phyloP scores from a whole-genome alignment of 2,329 filamentous ascomycete species.

The Lachnellula hyalina region DNA sequence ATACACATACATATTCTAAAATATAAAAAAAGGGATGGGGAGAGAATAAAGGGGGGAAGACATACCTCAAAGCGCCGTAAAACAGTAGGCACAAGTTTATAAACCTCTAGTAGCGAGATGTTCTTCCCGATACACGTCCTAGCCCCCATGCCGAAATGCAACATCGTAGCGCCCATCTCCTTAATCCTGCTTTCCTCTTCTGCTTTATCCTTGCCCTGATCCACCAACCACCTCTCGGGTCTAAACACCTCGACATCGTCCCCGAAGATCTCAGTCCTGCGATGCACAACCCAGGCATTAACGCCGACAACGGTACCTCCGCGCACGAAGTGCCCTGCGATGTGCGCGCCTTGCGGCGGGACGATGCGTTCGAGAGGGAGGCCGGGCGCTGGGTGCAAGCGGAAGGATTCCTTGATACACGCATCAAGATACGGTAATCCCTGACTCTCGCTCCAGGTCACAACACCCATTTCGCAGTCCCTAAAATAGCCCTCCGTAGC shows the following conservation, averaged over 20 bases:
- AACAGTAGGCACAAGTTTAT: constrained; percentile 56
- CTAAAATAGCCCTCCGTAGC: constrained; percentile 46
- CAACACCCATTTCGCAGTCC: constrained; percentile 51
- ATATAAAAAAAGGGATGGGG: neutral
- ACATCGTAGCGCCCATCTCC: constrained; percentile 65
- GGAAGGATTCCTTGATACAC: constrained; percentile 72
- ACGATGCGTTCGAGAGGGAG: constrained; percentile 70
- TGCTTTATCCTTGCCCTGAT: constrained; percentile 33
- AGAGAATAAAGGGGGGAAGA: neutral
- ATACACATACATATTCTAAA: too few species aligned
- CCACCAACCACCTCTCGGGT: constrained; percentile 61
- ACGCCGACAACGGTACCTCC: constrained; percentile 71
- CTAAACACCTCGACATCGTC: constrained; percentile 58
- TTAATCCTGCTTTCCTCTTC: constrained; percentile 49
- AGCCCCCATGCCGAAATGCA: constrained; percentile 68
- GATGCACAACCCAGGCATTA: constrained; percentile 70
- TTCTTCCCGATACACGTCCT: constrained; percentile 68
- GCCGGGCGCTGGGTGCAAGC: constrained; percentile 68
- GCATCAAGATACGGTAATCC: constrained; percentile 72
- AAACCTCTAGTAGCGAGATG: constrained; percentile 57
- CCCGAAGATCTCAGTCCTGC: constrained; percentile 63
- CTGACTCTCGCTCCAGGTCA: constrained; percentile 66
- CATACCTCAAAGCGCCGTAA: constrained; percentile 59
- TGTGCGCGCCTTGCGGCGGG: constrained; percentile 56
- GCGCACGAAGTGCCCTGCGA: constrained; percentile 56